Evolutionary conservation across 139 green algal species (phyloP).

Genomic region (Micractinium conductrix): DNA sequence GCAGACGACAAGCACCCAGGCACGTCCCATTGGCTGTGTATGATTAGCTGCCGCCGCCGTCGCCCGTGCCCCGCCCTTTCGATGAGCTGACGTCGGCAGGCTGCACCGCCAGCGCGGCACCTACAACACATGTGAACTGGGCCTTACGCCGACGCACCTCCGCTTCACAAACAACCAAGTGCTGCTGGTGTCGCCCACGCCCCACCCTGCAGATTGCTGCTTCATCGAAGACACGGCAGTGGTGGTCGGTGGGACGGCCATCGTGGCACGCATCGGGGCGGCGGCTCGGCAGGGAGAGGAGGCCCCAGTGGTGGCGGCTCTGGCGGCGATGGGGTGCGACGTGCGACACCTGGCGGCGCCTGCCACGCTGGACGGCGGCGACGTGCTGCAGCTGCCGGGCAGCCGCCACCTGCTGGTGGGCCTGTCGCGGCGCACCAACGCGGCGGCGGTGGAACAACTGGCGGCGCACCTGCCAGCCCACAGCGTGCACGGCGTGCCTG

Average conservation of each 20-base stretch:
- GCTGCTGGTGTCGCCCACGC: neutral
- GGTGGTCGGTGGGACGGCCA: neutral
- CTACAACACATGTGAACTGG: neutral
- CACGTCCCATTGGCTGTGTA: neutral
- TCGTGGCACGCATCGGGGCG: neutral
- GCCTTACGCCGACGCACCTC: neutral
- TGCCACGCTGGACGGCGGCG: conserved; percentile 19
- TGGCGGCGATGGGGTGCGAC: neutral
- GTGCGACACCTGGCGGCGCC: neutral
- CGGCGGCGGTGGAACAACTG: conserved; percentile 2
- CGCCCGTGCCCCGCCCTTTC: too few species aligned
- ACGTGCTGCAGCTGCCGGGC: conserved; percentile 20
- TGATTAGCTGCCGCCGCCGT: too few species aligned
- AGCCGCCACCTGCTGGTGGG: conserved; percentile 17
- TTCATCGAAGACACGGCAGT: conserved; percentile 27
- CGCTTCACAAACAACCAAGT: neutral
- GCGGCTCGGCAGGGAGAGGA: conserved; percentile 16
- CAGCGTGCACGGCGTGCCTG: conserved; percentile 12
- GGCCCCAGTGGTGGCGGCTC: neutral
- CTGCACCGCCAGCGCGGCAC: neutral
- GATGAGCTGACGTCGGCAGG: neutral
- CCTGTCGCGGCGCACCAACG: conserved; percentile 15
- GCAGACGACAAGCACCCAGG: conserved; percentile 18
- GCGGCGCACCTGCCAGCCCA: neutral
- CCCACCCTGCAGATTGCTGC: conserved; percentile 10